Percentiles rank a stretch among this genome's conserved stretches.
phyloP scores from a whole-genome alignment of 768 basidiomycete species.

The Panaeolus papilionaceus region DNA sequence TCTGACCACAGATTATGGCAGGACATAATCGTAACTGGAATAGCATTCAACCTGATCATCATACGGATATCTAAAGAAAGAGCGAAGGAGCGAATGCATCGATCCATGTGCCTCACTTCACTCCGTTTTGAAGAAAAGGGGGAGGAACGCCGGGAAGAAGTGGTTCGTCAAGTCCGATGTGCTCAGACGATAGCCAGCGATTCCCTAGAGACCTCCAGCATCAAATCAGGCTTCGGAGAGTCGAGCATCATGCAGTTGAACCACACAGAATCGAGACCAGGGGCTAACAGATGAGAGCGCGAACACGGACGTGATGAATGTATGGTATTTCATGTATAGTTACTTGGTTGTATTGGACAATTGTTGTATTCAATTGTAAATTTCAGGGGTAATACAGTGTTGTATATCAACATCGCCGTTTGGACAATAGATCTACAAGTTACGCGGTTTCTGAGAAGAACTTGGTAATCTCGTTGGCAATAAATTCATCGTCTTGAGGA shows the following conservation, averaged over 20 bases:
- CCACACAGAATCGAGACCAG: neutral
- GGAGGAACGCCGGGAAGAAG: neutral
- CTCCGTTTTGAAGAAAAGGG: constrained; percentile 6
- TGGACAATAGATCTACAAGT: neutral
- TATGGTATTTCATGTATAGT: constrained; percentile 5
- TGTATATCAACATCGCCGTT: no score
- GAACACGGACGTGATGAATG: neutral
- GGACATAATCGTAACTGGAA: constrained; percentile 26
- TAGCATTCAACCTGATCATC: constrained; percentile 31
- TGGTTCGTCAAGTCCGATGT: neutral
- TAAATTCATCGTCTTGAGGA: constrained; percentile 45
- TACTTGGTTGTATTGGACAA: neutral
- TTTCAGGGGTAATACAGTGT: neutral
- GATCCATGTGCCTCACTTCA: constrained; percentile 6
- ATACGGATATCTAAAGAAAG: constrained; percentile 17
- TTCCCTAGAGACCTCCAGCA: neutral
- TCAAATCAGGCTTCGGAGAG: neutral
- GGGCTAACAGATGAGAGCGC: neutral
- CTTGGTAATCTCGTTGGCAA: constrained; percentile 47
- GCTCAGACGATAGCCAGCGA: neutral
- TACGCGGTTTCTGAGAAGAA: constrained; percentile 46
- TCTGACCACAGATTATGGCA: constrained; percentile 13
- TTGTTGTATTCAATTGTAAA: neutral
- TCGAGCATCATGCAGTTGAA: neutral
- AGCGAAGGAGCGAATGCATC: constrained; percentile 5